Conservation (phyloP, 2,329 filamentous ascomycete species). For the Grosmannia clavigera region DNA sequence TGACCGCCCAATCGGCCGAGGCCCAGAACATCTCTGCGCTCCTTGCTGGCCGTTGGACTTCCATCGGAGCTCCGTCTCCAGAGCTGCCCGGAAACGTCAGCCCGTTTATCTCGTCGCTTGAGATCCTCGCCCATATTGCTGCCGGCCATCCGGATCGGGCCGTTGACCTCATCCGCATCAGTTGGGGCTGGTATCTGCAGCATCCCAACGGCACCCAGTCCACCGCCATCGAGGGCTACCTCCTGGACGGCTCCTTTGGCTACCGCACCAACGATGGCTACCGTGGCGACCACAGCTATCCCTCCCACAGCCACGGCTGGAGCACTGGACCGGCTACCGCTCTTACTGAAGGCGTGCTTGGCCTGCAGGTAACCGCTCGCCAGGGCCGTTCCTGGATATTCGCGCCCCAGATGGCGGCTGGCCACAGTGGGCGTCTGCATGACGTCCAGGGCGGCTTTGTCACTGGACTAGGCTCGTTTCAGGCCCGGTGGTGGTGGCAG, state of each 20-base stretch:
- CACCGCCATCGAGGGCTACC: conserved; percentile 48
- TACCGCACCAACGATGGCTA: conserved; percentile 43
- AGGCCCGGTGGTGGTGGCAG: conserved; percentile 17
- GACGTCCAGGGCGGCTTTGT: conserved; percentile 8
- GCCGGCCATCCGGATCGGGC: conserved; percentile 35
- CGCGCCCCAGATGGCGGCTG: conserved; percentile 7
- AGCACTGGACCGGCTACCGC: conserved; percentile 24
- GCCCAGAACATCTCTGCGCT: conserved; percentile 28
- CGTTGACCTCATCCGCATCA: conserved; percentile 39
- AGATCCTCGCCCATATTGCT: conserved; percentile 43
- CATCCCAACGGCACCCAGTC: conserved; percentile 44
- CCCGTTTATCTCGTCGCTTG: conserved; percentile 45
- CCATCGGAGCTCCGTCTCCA: conserved; percentile 41
- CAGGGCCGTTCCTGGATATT: conserved; percentile 8
- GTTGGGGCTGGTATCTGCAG: conserved; percentile 49
- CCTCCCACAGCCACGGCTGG: conserved; percentile 37
- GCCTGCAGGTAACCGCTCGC: conserved; percentile 22
- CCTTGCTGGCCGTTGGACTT: conserved; percentile 39
- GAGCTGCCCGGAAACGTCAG: conserved; percentile 46
- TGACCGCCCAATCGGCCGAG: conserved; percentile 5
- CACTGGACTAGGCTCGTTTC: conserved; percentile 5
- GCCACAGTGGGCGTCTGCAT: neutral
- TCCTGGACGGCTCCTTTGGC: conserved; percentile 40
- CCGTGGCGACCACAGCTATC: conserved; percentile 28
- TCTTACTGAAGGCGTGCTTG: conserved; percentile 29